phyloP scores from a whole-genome alignment of 768 basidiomycete genomes.

The Omphalotus guepiniiformis region DNA sequence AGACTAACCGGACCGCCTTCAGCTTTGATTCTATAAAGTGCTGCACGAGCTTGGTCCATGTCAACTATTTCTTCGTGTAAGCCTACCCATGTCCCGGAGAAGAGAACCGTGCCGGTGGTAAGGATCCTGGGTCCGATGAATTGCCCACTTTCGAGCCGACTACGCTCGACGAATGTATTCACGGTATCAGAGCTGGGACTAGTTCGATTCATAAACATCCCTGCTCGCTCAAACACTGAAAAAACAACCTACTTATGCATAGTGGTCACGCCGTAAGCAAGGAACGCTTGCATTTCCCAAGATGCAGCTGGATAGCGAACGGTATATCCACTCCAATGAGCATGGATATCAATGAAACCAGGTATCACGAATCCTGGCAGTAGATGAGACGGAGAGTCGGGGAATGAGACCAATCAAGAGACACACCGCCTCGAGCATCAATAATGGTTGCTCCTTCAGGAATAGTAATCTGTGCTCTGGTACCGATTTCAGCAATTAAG shows the following conservation, averaged over 20 bases:
- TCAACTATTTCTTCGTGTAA: constrained; percentile 63
- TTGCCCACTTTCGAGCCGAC: constrained; percentile 62
- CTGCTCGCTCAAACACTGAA: background rate
- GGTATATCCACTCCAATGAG: constrained; percentile 60
- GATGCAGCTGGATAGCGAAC: constrained; percentile 56
- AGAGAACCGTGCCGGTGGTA: constrained; percentile 62
- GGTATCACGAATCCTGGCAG: constrained; percentile 58
- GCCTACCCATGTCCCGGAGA: constrained; percentile 42
- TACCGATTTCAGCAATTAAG: constrained; percentile 48
- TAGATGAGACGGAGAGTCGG: background rate
- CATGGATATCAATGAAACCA: constrained; percentile 77
- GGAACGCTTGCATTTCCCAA: constrained; percentile 73
- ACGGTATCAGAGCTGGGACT: constrained; percentile 67
- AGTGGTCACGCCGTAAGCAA: constrained; percentile 74
- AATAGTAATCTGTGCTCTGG: constrained; percentile 25
- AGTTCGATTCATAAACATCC: background rate
- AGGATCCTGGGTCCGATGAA: constrained; percentile 70
- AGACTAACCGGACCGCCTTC: constrained; percentile 67
- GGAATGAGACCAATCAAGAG: background rate
- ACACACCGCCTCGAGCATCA: constrained; percentile 59
- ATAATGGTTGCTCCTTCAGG: constrained; percentile 42
- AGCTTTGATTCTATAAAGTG: constrained; percentile 62
- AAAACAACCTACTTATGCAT: constrained; percentile 59
- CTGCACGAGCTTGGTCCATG: constrained; percentile 57
- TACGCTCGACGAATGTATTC: constrained; percentile 59